A percentile compares a stretch with the other conserved stretches of the same genome.
Evolutionary conservation across 1,284 basidiomycete genomes (phyloP).

Genomic region (Caloboletus firmus): DNA sequence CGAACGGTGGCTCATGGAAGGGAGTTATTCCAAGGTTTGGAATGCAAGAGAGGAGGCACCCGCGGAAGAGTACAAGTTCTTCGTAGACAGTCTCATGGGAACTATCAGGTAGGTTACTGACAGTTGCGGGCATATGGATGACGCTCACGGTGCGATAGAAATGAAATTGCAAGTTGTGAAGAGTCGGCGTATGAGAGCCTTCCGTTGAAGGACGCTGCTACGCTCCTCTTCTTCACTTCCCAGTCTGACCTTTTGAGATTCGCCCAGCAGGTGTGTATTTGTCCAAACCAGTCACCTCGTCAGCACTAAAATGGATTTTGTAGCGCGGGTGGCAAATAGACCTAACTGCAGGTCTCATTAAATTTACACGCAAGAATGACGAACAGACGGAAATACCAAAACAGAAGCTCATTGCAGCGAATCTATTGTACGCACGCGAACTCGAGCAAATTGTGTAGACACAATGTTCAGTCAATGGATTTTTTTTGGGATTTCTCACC

Average conservation of each 20-base stretch:
- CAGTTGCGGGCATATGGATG: background rate
- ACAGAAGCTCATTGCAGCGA: constrained; percentile 74
- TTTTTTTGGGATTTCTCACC: background rate
- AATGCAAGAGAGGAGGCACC: constrained; percentile 87
- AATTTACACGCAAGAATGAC: constrained; percentile 69
- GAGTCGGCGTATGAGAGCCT: constrained; percentile 87
- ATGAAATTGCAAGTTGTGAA: constrained; percentile 92
- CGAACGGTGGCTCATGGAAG: constrained; percentile 99
- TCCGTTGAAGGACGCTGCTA: constrained; percentile 85
- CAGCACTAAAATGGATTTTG: constrained; percentile 2
- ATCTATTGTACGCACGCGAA: constrained; percentile 78
- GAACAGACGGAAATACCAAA: constrained; percentile 81
- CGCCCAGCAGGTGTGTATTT: constrained; percentile 62
- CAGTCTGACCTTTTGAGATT: constrained; percentile 77
- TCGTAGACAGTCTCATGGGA: constrained; percentile 89
- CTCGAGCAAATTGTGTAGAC: constrained; percentile 85
- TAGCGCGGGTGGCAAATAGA: constrained; percentile 77
- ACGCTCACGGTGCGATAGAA: constrained; percentile 45
- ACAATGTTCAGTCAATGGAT: constrained; percentile 6
- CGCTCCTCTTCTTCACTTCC: constrained; percentile 83
- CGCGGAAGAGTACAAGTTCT: constrained; percentile 86
- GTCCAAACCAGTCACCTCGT: background rate
- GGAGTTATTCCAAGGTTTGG: constrained; percentile 98
- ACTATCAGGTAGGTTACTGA: constrained; percentile 68
- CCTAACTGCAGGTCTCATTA: constrained; percentile 56